Evolutionary conservation across 202 grass and related monocot genomes (phyloP).

Genomic region (Setaria viridis): DNA sequence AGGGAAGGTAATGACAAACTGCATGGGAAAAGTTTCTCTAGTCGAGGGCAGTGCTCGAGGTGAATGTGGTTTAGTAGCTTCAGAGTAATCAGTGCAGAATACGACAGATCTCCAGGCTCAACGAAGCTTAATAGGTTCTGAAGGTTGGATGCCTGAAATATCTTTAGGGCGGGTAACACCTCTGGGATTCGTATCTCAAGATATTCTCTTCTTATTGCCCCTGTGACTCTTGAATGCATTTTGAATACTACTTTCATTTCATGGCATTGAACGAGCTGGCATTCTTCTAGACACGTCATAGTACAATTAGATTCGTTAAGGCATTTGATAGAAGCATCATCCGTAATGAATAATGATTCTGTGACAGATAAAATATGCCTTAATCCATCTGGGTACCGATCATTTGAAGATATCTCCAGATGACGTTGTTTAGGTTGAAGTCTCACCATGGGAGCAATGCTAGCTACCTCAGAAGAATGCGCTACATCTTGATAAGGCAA

Average conservation of each 20-base stretch:
- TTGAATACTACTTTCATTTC: neutral
- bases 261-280: neutral
- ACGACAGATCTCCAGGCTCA: neutral
- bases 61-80: neutral
- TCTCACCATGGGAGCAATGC: neutral
- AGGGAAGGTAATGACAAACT: neutral
- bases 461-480: neutral
- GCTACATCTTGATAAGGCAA: neutral
- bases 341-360: neutral
- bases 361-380: slow-evolving; percentile 6
- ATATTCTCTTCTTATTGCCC: too few relatives aligned
- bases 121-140: neutral
- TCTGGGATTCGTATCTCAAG: neutral
- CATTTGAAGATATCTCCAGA: neutral
- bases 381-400: neutral
- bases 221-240: neutral
- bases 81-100: neutral
- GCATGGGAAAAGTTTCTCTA: slow-evolving; percentile 8
- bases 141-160: neutral
- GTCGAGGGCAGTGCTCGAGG: neutral
- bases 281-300: neutral
- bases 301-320: neutral
- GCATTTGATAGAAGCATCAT: neutral
- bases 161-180: neutral
- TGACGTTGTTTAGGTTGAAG: neutral